Evolutionary conservation across 768 basidiomycete genomes (phyloP).

Genomic region (Tulasnella sp.): DNA sequence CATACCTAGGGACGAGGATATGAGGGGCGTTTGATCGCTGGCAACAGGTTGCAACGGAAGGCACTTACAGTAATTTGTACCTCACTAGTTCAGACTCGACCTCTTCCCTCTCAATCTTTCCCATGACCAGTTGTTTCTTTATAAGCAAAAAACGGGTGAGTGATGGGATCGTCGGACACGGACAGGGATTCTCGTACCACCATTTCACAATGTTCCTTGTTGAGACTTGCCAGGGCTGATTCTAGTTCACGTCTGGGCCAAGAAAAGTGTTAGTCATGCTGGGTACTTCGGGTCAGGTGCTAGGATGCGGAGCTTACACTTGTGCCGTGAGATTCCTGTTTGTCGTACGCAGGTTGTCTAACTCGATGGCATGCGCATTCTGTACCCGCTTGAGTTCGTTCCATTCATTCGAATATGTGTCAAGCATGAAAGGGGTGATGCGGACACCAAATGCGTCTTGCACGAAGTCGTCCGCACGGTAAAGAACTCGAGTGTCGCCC

Average conservation of each 20-base stretch:
- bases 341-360: conserved; percentile 68
- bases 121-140: conserved; percentile 83
- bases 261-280: background rate
- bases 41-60: background rate
- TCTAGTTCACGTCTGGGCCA: conserved; percentile 64
- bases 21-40: background rate
- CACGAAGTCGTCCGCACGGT: conserved; percentile 72
- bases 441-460: conserved; percentile 71
- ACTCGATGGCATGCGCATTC: conserved; percentile 71
- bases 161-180: background rate
- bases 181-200: conserved; percentile 33
- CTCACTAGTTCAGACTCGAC: conserved; percentile 87
- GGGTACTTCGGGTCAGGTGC: background rate
- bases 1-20: conserved; percentile 30
- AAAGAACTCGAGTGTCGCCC: conserved; percentile 26
- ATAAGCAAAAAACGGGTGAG: background rate
- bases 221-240: conserved; percentile 61
- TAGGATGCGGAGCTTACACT: conserved; percentile 43
- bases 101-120: conserved; percentile 81
- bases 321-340: conserved; percentile 66
- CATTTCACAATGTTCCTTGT: conserved; percentile 67
- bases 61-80: conserved; percentile 79
- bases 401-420: conserved; percentile 79
- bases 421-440: conserved; percentile 94
- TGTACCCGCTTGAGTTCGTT: conserved; percentile 63